Evolutionary conservation across 2,329 filamentous ascomycete species (phyloP).

Genomic region (Talaromyces islandicus): DNA sequence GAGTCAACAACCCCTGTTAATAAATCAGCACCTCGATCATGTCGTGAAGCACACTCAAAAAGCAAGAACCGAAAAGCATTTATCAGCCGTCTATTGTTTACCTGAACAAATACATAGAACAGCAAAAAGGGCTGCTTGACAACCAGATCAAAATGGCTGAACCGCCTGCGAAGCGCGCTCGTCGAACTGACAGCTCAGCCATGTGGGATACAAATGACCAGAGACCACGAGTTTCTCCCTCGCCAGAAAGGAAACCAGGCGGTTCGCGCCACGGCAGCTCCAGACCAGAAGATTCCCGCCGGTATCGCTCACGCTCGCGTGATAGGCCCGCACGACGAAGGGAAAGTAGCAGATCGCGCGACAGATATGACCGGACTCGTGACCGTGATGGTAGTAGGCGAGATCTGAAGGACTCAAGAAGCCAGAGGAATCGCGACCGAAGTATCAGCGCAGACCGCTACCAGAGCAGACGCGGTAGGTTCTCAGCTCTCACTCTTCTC

Average conservation of each 20-base stretch:
- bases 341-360: conserved; percentile 40
- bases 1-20: not conserved
- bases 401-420: conserved; percentile 31
- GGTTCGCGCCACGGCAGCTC: conserved; percentile 29
- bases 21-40: not conserved
- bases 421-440: conserved; percentile 34
- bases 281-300: conserved; percentile 15
- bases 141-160: conserved; percentile 42
- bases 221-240: conserved; percentile 19
- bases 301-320: conserved; percentile 35
- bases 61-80: not conserved
- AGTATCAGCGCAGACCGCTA: conserved; percentile 34
- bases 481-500: conserved; percentile 6
- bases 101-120: not conserved
- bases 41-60: not conserved
- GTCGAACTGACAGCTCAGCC: conserved; percentile 52
- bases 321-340: conserved; percentile 34
- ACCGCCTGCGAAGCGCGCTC: conserved; percentile 46
- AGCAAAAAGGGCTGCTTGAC: not conserved
- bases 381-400: conserved; percentile 26
- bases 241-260: conserved; percentile 22
- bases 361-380: conserved; percentile 20
- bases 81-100: too few relatives aligned
- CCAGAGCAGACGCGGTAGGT: conserved; percentile 34
- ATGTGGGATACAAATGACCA: conserved; percentile 52